phyloP scores from a whole-genome alignment of 257 asterid genomes.

The Mentha longifolia region DNA sequence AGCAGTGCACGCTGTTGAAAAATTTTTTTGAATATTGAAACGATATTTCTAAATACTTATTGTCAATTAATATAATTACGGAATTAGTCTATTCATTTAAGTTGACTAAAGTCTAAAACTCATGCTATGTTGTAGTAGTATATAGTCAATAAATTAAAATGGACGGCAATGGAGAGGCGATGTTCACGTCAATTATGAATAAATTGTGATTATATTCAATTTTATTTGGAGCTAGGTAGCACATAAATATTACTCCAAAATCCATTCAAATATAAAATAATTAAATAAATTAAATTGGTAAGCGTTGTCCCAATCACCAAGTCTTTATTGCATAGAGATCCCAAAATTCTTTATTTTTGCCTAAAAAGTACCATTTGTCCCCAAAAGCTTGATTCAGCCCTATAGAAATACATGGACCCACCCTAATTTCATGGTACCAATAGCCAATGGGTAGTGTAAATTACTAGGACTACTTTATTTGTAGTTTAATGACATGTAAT shows the following conservation, averaged over 20 bases:
- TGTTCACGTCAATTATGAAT: neutral
- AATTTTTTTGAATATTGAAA: neutral
- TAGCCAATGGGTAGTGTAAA: no score
- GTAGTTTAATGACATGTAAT: no score
- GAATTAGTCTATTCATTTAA: neutral
- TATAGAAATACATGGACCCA: no score
- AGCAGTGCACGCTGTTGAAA: neutral
- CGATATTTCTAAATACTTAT: neutral
- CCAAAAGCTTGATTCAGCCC: no score
- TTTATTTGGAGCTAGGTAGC: neutral
- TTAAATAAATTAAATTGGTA: neutral
- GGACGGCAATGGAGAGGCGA: neutral
- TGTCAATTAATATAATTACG: no score
- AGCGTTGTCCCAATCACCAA: neutral
- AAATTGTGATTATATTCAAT: neutral
- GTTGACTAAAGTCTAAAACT: neutral
- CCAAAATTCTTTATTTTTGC: constrained; percentile 22
- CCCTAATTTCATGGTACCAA: neutral
- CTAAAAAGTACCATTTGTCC: neutral
- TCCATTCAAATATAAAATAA: neutral
- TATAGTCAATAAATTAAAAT: neutral
- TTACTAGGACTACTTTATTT: no score
- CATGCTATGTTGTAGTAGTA: no score
- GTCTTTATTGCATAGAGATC: constrained; percentile 35
- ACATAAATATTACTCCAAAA: neutral